These are phyloP conservation scores for Naganishia liquefaciens DNA, from an alignment of 1,284 basidiomycete species.

Conservation along the genomic window DNA sequence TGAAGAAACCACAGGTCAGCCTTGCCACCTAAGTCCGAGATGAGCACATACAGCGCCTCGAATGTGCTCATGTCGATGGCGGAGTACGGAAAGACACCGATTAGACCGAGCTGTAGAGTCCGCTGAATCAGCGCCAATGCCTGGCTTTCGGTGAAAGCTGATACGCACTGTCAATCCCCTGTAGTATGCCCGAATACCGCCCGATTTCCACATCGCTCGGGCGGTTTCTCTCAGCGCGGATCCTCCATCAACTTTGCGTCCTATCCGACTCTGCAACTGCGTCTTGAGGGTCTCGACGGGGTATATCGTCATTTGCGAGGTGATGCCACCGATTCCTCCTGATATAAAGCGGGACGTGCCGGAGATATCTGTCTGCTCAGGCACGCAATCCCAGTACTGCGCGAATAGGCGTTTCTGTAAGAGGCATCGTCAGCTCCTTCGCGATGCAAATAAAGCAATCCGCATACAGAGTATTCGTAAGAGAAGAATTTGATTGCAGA, in stretches of 20 bases:
- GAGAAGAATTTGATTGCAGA: conserved; percentile 97
- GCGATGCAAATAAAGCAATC: not conserved
- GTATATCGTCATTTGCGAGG: conserved; percentile 74
- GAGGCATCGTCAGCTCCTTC: conserved; percentile 12
- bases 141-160: not conserved
- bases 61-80: conserved; percentile 96
- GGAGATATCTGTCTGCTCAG: conserved; percentile 85
- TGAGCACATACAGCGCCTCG: conserved; percentile 64
- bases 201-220: conserved; percentile 71
- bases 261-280: conserved; percentile 86
- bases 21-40: not conserved
- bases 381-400: conserved; percentile 83
- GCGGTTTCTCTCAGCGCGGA: conserved; percentile 63
- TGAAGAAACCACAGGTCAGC: conserved; percentile 1
- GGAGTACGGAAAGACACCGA: conserved; percentile 84
- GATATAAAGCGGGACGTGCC: conserved; percentile 89
- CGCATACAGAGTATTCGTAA: conserved; percentile 84
- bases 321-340: conserved; percentile 92
- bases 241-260: conserved; percentile 60
- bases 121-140: conserved; percentile 21
- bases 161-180: conserved; percentile 78
- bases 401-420: conserved; percentile 90
- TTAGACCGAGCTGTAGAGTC: conserved; percentile 69
- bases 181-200: conserved; percentile 82
- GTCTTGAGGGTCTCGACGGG: conserved; percentile 63